Conservation (phyloP, 2,329 filamentous ascomycete species). For the Aspergillus quadrilineatus region DNA sequence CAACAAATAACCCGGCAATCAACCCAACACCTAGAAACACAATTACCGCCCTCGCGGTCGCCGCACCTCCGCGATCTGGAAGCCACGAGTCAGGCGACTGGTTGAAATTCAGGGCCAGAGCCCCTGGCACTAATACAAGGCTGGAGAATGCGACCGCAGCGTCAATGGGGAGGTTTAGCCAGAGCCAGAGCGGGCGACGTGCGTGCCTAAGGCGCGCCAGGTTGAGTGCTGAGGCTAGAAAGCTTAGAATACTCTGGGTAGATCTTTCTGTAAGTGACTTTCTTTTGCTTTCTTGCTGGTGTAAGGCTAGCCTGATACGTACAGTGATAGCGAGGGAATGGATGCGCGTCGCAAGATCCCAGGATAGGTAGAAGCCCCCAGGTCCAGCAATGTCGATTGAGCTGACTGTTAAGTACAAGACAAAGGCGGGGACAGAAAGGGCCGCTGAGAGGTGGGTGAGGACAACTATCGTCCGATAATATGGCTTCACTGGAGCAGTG, state of each 20-base stretch:
- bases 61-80: slow-evolving; percentile 1
- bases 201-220: slow-evolving; percentile 1
- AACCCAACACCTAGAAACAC: slow-evolving; percentile 3
- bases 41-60: neutral
- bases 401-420: neutral
- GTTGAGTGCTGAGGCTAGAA: slow-evolving; percentile 5
- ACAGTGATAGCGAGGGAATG: neutral
- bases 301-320: neutral
- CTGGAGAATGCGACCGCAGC: neutral
- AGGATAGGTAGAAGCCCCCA: slow-evolving; percentile 5
- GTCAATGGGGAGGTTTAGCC: slow-evolving; percentile 5
- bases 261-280: neutral
- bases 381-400: neutral
- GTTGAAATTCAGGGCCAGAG: neutral
- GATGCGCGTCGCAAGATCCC: neutral
- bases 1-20: neutral
- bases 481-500: neutral
- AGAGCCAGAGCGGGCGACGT: slow-evolving; percentile 2
- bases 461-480: neutral
- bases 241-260: slow-evolving; percentile 2
- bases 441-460: neutral
- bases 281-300: neutral
- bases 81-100: slow-evolving; percentile 5
- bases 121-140: neutral
- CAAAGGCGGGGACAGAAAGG: neutral